These are phyloP conservation scores for Termitomyces sp. DNA, from an alignment of 768 basidiomycete genomes.

Conservation along the genomic window DNA sequence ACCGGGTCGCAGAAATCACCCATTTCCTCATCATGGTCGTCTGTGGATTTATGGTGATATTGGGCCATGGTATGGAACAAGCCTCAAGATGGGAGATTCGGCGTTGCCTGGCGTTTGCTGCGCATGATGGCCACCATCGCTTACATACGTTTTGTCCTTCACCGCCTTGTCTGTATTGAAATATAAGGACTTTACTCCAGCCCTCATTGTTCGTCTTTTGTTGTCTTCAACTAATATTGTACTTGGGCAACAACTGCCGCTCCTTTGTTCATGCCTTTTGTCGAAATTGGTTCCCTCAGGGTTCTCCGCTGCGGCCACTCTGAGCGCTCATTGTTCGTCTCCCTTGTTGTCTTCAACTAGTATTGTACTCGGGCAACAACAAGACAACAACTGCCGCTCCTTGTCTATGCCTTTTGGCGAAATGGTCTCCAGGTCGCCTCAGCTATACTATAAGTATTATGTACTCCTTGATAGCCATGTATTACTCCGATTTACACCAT, in stretches of 20 bases:
- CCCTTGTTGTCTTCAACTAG: not conserved
- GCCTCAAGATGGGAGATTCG: slow-evolving; percentile 2
- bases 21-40: slow-evolving; percentile 36
- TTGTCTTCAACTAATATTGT: not conserved
- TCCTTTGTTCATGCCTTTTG: no score
- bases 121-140: slow-evolving; percentile 7
- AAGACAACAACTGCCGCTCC: not conserved
- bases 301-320: no score
- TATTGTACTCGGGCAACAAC: not conserved
- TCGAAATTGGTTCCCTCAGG: no score
- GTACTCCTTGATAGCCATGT: not conserved
- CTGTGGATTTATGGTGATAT: slow-evolving; percentile 20
- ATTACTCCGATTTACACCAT: not conserved
- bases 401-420: not conserved
- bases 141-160: slow-evolving; percentile 2
- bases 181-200: no score
- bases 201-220: not conserved
- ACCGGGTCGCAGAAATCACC: slow-evolving; percentile 28
- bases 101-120: slow-evolving; percentile 3
- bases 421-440: not conserved
- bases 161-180: not conserved
- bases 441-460: not conserved
- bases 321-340: not conserved
- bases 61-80: slow-evolving; percentile 12
- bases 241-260: not conserved